phyloP scores from a whole-genome alignment of 2,329 filamentous ascomycete species.

The Phaeomoniella chlamydospora region DNA sequence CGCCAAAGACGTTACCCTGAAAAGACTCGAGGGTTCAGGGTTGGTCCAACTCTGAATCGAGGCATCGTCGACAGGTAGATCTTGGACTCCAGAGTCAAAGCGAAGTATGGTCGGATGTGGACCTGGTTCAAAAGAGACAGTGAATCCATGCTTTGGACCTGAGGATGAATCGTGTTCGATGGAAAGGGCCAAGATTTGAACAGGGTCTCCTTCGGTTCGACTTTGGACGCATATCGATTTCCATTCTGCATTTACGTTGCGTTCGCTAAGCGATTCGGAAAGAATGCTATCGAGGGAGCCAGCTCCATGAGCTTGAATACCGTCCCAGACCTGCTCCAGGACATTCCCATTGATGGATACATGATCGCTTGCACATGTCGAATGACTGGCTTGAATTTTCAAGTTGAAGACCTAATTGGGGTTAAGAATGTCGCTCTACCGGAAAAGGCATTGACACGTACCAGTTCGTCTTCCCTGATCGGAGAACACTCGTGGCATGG shows the following conservation, averaged over 20 bases:
- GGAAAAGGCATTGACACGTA: neutral
- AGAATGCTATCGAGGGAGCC: constrained; percentile 11
- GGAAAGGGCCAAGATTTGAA: neutral
- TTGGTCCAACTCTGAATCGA: neutral
- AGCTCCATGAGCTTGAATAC: constrained; percentile 10
- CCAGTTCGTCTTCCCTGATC: neutral
- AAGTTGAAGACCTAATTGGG: neutral
- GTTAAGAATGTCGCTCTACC: too few relatives aligned
- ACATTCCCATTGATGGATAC: constrained; percentile 15
- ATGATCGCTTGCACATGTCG: constrained; percentile 11
- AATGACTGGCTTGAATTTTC: neutral
- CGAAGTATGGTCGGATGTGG: neutral
- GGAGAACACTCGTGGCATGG: neutral
- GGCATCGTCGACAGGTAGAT: constrained; percentile 1
- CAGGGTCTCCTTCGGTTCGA: neutral
- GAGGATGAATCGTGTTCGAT: neutral
- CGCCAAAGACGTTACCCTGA: neutral
- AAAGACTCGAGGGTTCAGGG: neutral
- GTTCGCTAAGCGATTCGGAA: constrained; percentile 2
- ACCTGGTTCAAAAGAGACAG: neutral
- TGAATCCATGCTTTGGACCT: constrained; percentile 8
- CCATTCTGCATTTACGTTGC: neutral
- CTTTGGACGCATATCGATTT: neutral
- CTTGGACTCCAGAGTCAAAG: neutral
- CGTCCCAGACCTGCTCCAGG: constrained; percentile 13